Base-by-base conservation (phyloP, 257 asterid species). In the Solanum chmielewskii region DNA sequence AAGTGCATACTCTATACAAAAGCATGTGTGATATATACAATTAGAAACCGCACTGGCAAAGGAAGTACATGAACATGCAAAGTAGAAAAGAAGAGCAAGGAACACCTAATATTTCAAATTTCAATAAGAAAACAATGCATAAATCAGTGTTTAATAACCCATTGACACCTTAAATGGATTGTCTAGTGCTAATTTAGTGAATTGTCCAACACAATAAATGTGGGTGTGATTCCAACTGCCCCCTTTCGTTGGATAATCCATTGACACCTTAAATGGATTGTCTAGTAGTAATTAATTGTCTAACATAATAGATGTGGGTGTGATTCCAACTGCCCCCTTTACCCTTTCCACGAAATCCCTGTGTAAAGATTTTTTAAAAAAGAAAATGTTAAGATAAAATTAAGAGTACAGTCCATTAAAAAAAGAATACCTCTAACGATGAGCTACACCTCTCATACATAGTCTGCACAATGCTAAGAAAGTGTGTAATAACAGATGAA, bases 361-460 rank as follows among this genome's bases (percentile, higher is more conserved):
- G 27, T 4, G 52, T 69, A 85, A 20, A 12, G 29, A 73, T 4
- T 73, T 20, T 73, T 73, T 10, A 0, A 3, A 35, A 20, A 35
- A 73, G 29, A 73, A 37, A 68, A 69, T 44, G 83, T 45, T 12
- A 42, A 41, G 12, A 66, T 21, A 41, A 16, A 69, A 11, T 41
- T 70, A 21, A 49, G 3, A 85, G 82, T 31, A 85, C 71, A 71
- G 49, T 80, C 83, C 52, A 23, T 13, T 70, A 29, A 71, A 73
- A 60, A 87, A 93, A 78, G 23, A 45, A n/a, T 60, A 94, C 99
- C 99, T 97, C 98, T 86, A 95, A 89, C 45, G 93, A 91, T 88
- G 97, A 93, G 93, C 88, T 91, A 92, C 99, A 95, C 15, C 99
- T 91, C 86, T 95, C 94, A 87, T 92, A 56, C 99, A 97, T 97